Percentiles rank a stretch among this genome's conserved stretches.
These are phyloP conservation scores for Hyaloperonospora arabidopsidis DNA, from an alignment of 352 stramenopile genomes.

Conservation along the genomic window DNA sequence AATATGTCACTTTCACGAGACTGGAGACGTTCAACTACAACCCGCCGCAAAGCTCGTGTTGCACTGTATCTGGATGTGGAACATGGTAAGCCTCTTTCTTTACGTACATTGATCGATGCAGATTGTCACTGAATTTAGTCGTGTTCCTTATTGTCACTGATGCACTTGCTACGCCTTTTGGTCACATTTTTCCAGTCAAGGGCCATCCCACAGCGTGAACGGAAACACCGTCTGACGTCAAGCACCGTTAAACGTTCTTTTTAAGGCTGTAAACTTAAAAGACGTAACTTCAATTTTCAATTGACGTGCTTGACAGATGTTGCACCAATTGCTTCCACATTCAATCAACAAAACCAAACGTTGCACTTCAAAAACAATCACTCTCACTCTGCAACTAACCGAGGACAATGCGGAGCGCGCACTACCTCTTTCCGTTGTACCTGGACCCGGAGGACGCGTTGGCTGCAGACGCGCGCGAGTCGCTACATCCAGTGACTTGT, in stretches of 20 bases:
- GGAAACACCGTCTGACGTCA: conserved; percentile 8
- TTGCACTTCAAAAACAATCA: conserved; percentile 19
- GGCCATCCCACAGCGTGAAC: conserved; percentile 11
- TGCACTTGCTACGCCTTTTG: conserved; percentile 5
- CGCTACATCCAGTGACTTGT: conserved; percentile 17
- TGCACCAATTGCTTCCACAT: conserved; percentile 18
- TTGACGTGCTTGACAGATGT: neutral
- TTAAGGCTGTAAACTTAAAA: neutral
- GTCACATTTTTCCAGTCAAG: conserved; percentile 31
- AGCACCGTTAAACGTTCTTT: neutral
- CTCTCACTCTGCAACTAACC: conserved; percentile 21
- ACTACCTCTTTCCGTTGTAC: conserved; percentile 54
- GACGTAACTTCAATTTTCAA: neutral
- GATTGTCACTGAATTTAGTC: neutral
- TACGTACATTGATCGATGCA: neutral
- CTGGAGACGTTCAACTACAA: conserved; percentile 6
- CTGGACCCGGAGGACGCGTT: conserved; percentile 26
- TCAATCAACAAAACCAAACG: conserved; percentile 27
- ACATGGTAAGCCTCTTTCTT: conserved; percentile 21
- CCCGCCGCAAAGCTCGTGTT: conserved; percentile 24
- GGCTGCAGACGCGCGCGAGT: conserved; percentile 19
- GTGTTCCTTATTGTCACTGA: neutral
- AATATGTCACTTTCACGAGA: conserved; percentile 17
- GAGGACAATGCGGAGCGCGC: conserved; percentile 39
- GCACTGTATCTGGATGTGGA: conserved; percentile 38